Conservation (phyloP, 148 eudicot species). For the Nepenthes gracilis region DNA sequence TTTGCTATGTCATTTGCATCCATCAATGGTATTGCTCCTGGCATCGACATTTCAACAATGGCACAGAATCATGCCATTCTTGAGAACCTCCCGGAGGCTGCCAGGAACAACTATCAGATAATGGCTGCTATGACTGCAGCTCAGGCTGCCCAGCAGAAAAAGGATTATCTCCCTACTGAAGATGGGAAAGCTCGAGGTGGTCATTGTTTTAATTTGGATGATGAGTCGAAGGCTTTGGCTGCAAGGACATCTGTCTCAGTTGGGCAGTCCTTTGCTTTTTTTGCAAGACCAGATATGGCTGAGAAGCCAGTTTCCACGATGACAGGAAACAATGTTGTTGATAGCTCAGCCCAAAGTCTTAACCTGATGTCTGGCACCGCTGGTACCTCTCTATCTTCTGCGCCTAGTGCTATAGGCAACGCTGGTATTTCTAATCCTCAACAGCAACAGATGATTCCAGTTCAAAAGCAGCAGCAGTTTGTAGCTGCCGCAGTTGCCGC, state of each 20-base stretch:
- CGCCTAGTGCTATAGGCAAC: conserved; percentile 18
- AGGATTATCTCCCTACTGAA: conserved; percentile 39
- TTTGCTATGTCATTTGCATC: conserved; percentile 84
- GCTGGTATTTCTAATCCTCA: conserved; percentile 33
- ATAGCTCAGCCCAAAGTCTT: conserved; percentile 58
- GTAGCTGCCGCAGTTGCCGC: conserved; percentile 14
- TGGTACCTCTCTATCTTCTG: conserved; percentile 32
- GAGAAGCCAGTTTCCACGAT: conserved; percentile 32
- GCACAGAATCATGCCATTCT: conserved; percentile 49
- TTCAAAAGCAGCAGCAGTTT: conserved; percentile 26
- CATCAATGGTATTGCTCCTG: conserved; percentile 45
- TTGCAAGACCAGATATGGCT: conserved; percentile 51
- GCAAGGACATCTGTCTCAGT: conserved; percentile 20
- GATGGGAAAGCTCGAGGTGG: conserved; percentile 46
- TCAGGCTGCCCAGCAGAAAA: conserved; percentile 51
- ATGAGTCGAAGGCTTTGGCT: conserved; percentile 38
- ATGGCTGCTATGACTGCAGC: conserved; percentile 52
- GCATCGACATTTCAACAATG: conserved; percentile 57
- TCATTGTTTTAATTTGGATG: conserved; percentile 32
- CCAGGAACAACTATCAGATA: conserved; percentile 45
- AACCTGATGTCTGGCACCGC: conserved; percentile 35
- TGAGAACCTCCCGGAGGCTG: conserved; percentile 33
- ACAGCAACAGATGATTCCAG: conserved; percentile 25
- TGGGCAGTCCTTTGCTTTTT: conserved; percentile 90
- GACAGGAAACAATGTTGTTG: conserved; percentile 36